These are phyloP conservation scores for Mrakia frigida DNA, from an alignment of 768 basidiomycete species.

Conservation along the genomic window DNA sequence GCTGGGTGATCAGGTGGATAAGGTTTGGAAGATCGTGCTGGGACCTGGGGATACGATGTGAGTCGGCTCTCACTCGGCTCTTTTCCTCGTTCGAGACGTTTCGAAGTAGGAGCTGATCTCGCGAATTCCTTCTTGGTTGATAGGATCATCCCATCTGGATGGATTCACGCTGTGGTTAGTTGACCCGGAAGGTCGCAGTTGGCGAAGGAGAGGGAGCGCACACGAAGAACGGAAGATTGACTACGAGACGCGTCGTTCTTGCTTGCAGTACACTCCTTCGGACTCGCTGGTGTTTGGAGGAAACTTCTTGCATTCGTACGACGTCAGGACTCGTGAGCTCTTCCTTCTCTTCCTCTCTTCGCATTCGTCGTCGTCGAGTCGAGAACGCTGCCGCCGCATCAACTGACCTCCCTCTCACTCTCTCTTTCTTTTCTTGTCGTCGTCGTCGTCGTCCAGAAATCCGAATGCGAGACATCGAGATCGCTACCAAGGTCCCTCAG, in stretches of 20 bases:
- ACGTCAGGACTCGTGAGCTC: slow-evolving; percentile 71
- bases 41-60: slow-evolving; percentile 47
- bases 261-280: slow-evolving; percentile 69
- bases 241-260: background rate
- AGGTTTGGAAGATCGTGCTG: slow-evolving; percentile 61
- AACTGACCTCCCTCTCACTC: background rate
- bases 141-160: slow-evolving; percentile 84
- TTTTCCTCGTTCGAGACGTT: background rate
- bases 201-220: background rate
- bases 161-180: slow-evolving; percentile 95
- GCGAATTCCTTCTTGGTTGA: no score
- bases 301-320: slow-evolving; percentile 92
- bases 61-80: slow-evolving; percentile 63
- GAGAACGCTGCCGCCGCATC: no score
- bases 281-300: slow-evolving; percentile 96
- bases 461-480: slow-evolving; percentile 83
- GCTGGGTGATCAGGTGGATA: slow-evolving; percentile 83
- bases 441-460: slow-evolving; percentile 61
- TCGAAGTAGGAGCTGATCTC: background rate
- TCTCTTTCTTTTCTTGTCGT: background rate
- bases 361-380: no score
- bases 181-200: background rate
- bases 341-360: background rate
- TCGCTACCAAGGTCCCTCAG: slow-evolving; percentile 83
- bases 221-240: background rate